Conservation (phyloP, 257 asterid genomes). For the Voacanga thouarsii region DNA sequence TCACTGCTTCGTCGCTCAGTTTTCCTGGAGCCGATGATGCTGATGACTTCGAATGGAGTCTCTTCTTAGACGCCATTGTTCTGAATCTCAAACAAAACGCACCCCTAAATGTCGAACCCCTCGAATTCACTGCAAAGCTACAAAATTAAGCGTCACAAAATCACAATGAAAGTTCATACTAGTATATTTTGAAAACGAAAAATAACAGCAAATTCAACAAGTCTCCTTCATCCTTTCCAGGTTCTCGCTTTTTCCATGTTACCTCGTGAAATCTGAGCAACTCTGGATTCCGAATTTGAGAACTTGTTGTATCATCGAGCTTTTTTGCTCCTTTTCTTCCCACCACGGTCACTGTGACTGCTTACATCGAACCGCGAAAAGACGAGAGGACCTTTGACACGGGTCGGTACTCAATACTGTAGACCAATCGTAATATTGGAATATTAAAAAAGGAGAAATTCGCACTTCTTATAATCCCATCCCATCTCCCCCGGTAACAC, state of each 20-base stretch:
- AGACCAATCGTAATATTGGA: no score
- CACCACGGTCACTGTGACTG: neutral
- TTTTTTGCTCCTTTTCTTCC: neutral
- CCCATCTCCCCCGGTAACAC: no score
- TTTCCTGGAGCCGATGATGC: conserved; percentile 27
- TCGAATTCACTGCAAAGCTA: conserved; percentile 40
- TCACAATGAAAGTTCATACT: conserved; percentile 17
- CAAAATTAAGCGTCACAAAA: neutral
- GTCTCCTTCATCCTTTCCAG: neutral
- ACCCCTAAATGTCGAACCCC: conserved; percentile 24
- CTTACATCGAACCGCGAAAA: neutral
- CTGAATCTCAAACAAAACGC: conserved; percentile 24
- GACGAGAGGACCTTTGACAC: neutral
- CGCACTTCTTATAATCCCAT: no score
- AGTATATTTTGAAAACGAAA: neutral
- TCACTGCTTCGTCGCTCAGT: conserved; percentile 19
- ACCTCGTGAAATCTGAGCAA: conserved; percentile 32
- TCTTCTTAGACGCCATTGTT: conserved; percentile 47
- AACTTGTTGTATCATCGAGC: conserved; percentile 48
- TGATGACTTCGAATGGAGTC: conserved; percentile 32
- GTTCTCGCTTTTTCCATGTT: neutral
- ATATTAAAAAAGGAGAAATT: no score
- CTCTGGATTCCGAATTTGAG: conserved; percentile 41
- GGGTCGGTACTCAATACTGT: no score
- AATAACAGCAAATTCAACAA: neutral